Conservation (phyloP, 1,284 basidiomycete genomes). For the Melampsora americana region DNA sequence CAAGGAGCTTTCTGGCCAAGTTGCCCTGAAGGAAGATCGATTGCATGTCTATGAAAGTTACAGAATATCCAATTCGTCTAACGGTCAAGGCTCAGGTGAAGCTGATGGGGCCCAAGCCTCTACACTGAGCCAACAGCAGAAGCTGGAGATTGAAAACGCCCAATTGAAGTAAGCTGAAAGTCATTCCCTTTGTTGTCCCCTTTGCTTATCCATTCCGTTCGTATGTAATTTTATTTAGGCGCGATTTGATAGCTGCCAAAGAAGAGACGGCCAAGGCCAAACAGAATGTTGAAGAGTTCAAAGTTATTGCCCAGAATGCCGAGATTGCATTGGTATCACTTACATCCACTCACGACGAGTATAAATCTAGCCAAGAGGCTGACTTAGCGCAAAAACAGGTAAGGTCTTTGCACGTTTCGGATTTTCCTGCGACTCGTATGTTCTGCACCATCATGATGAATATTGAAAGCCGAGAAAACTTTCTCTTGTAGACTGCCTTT, state of each 20-base stretch:
- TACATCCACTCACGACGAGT: conserved; percentile 72
- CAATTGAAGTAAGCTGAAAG: conserved; percentile 65
- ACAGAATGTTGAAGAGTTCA: conserved; percentile 74
- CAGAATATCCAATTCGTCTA: conserved; percentile 37
- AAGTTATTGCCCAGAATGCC: conserved; percentile 74
- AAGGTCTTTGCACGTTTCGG: conserved; percentile 46
- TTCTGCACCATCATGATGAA: too few species aligned
- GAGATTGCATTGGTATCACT: conserved; percentile 71
- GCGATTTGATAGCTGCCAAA: conserved; percentile 69
- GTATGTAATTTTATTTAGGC: conserved; percentile 57
- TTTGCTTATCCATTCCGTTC: neutral
- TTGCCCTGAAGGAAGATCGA: conserved; percentile 75
- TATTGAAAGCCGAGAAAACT: too few species aligned
- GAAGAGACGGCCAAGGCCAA: conserved; percentile 68
- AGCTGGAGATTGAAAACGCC: conserved; percentile 77
- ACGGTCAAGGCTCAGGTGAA: conserved; percentile 4
- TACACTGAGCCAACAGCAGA: conserved; percentile 66
- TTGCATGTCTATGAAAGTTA: conserved; percentile 75
- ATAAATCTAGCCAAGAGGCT: conserved; percentile 66
- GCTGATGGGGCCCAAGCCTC: conserved; percentile 52
- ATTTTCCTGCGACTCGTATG: neutral
- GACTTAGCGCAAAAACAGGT: conserved; percentile 68
- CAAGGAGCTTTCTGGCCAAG: conserved; percentile 66
- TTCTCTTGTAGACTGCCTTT: conserved; percentile 63
- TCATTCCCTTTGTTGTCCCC: conserved; percentile 8